Evolutionary conservation across 2,329 filamentous ascomycete species (phyloP), one percentile per base, ranked within the genome.

Genomic region (Colletotrichum euphorbiae): DNA sequence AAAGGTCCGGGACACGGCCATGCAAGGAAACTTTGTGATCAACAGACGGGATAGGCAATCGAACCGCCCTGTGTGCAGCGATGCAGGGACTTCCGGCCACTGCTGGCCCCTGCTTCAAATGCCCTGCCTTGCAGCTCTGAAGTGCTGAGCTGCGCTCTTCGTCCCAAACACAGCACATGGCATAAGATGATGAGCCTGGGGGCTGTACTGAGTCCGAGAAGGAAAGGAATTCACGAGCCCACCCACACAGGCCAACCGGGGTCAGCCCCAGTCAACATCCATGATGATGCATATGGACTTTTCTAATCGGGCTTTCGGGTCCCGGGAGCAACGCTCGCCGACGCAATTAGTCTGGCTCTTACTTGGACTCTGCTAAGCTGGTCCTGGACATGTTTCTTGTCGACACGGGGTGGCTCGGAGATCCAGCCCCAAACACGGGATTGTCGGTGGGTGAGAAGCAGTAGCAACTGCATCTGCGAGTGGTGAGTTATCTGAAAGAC

Each of bases 241-340:
- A 42, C 17, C 42, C 43, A 50, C 43, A 21, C 28, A 48, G 36
- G 12, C 56, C 45, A 59, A 58, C 28, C 42, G 40, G 55, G 55
- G 40, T 24, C 17, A 58, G 19, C 55, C 42, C 28, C 46, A 33
- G 52, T 13, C 48, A 48, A 42, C 46, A 43, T 24, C 24, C 24
- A 24, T 24, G 24, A 42, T 45, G 52, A 36, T 61, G 40, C n/a
- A n/a, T n/a, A 42, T 31, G 33, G 33, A 38, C 17, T 15, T 33
- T 24, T 24, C 24, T 24, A 4, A 42, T 43, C 46, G 58, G 38
- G 46, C 38, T 61, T 42, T 61, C 21, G 19, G 33, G 15, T 33
- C 19, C 46, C 31, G 45, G 45, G 13, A 51, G 46, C 46, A 51
- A 60, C 45, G 46, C 57, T 60, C 24, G 46, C 46, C 24, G 15